phyloP scores from a whole-genome alignment of 2,329 filamentous ascomycete genomes.

The Sarocladium brachiariae region DNA sequence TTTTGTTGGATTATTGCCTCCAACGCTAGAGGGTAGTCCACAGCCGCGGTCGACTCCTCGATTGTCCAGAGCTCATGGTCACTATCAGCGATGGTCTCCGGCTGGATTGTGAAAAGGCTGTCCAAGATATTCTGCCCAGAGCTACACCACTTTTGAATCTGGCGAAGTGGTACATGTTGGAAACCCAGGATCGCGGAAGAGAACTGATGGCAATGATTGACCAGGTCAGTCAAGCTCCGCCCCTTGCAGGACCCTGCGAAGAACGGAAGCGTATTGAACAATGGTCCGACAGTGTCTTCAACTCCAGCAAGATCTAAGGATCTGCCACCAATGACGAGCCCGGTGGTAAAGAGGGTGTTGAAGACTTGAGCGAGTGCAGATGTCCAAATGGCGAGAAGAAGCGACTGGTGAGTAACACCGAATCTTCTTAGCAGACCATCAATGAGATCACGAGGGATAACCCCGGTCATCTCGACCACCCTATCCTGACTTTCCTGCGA shows the following conservation, averaged over 20 bases:
- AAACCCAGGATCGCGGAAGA: conserved; percentile 62
- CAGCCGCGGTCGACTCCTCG: conserved; percentile 37
- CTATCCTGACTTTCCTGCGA: not conserved
- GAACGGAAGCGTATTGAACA: conserved; percentile 87
- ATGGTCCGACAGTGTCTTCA: conserved; percentile 66
- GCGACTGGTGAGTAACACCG: conserved; percentile 69
- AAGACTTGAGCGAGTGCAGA: conserved; percentile 45
- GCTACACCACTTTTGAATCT: conserved; percentile 73
- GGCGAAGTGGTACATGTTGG: conserved; percentile 66
- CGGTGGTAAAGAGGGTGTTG: conserved; percentile 49
- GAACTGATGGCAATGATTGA: conserved; percentile 62
- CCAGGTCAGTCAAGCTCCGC: conserved; percentile 52
- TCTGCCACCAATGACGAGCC: conserved; percentile 73
- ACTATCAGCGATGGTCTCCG: conserved; percentile 26
- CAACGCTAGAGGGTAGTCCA: conserved; percentile 72
- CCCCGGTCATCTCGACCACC: conserved; percentile 14
- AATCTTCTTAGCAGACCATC: conserved; percentile 49
- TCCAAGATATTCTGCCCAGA: conserved; percentile 63
- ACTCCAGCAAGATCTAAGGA: conserved; percentile 59
- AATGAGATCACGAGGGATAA: conserved; percentile 35
- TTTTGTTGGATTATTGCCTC: conserved; percentile 55
- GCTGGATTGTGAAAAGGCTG: conserved; percentile 75
- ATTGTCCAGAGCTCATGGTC: conserved; percentile 42
- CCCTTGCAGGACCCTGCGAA: conserved; percentile 36
- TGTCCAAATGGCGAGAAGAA: conserved; percentile 71